Percentiles rank a stretch among this genome's conserved stretches.
Conservation (phyloP, 345 rosid genomes). For the Balakata baccata region DNA sequence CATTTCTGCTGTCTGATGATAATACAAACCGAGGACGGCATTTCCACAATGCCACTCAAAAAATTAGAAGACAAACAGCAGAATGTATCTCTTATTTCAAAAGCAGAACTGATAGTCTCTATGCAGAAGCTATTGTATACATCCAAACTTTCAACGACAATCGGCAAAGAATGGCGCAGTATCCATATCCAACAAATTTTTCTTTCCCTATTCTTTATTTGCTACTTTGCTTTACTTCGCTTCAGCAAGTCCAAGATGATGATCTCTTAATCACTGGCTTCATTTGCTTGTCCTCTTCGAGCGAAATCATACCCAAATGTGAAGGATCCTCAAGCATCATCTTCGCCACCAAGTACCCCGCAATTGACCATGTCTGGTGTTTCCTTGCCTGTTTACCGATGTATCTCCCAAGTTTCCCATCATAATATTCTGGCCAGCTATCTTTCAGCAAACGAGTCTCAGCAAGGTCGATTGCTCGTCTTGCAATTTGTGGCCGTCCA, state of each 20-base stretch:
- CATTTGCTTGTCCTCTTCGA: constrained; percentile 32
- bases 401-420: constrained; percentile 33
- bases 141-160: constrained; percentile 19
- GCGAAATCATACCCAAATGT: constrained; percentile 26
- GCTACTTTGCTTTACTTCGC: constrained; percentile 6
- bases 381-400: constrained; percentile 40
- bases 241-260: constrained; percentile 25
- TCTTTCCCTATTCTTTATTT: constrained; percentile 1
- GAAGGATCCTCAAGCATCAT: constrained; percentile 38
- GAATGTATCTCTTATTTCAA: constrained; percentile 33
- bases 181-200: neutral
- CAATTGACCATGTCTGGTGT: constrained; percentile 34
- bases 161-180: constrained; percentile 28
- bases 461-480: constrained; percentile 31
- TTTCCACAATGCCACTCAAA: constrained; percentile 3
- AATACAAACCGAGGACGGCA: neutral
- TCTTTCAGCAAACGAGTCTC: constrained; percentile 31
- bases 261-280: constrained; percentile 28
- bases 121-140: constrained; percentile 37
- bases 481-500: constrained; percentile 36
- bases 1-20: neutral
- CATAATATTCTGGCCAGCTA: constrained; percentile 39
- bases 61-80: constrained; percentile 14
- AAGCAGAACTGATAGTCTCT: constrained; percentile 32
- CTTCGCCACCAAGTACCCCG: constrained; percentile 38